Evolutionary conservation across 2,329 filamentous ascomycete species (phyloP).

Genomic region (Fusarium sp.): DNA sequence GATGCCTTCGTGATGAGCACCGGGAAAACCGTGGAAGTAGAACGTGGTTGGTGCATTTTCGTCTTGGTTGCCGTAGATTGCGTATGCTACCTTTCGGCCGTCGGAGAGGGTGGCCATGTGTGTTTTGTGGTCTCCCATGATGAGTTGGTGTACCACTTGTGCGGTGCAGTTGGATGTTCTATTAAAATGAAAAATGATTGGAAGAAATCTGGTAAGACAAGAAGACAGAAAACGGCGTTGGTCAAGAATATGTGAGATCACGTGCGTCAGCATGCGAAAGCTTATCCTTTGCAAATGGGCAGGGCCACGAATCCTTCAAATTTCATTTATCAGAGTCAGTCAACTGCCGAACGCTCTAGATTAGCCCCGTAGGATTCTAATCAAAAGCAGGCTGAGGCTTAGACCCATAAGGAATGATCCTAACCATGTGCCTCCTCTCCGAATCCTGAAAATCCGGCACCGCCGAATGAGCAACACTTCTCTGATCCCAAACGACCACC

Average conservation of each 20-base stretch:
- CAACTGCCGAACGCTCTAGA: not conserved
- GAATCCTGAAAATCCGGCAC: slow-evolving; percentile 47
- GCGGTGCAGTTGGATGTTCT: not conserved
- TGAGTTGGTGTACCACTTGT: not conserved
- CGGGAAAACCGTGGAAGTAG: slow-evolving; percentile 30
- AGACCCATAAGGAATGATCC: slow-evolving; percentile 46
- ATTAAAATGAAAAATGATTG: no score
- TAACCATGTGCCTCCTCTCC: slow-evolving; percentile 48
- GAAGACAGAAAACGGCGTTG: not conserved
- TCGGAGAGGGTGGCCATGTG: slow-evolving; percentile 13
- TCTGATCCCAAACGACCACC: slow-evolving; percentile 49
- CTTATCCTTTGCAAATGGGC: not conserved
- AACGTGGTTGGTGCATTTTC: slow-evolving; percentile 12
- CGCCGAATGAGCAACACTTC: slow-evolving; percentile 42
- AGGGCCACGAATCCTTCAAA: not conserved
- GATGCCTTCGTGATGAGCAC: slow-evolving; percentile 29
- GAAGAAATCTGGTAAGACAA: no score
- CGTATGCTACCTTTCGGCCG: slow-evolving; percentile 21
- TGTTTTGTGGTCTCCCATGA: slow-evolving; percentile 10
- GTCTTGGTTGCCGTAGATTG: slow-evolving; percentile 19
- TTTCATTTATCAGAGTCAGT: not conserved
- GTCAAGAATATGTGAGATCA: not conserved
- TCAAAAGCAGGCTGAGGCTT: slow-evolving; percentile 32
- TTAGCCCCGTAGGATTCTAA: not conserved
- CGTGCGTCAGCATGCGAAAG: not conserved